A percentile compares a stretch with the other conserved stretches of the same genome.
Evolutionary conservation across 2,329 filamentous ascomycete genomes (phyloP).

Genomic region (Paraphaeosphaeria sporulosa): DNA sequence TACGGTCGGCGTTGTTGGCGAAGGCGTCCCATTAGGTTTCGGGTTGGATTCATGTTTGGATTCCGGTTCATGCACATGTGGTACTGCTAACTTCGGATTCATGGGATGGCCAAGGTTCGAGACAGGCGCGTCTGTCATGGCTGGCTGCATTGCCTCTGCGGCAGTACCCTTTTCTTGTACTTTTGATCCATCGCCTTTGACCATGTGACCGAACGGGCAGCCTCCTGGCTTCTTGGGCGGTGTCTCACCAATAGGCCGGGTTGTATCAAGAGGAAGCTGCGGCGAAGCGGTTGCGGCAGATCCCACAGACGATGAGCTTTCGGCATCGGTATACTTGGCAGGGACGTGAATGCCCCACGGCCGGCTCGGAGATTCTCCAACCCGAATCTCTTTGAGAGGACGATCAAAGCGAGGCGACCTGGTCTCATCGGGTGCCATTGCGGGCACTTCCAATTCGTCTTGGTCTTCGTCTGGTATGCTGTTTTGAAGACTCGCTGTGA

Average conservation of each 20-base stretch:
- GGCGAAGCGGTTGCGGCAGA: conserved; percentile 52
- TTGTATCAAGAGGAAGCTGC: conserved; percentile 62
- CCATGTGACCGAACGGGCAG: conserved; percentile 47
- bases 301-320: conserved; percentile 48
- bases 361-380: conserved; percentile 90
- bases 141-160: conserved; percentile 15
- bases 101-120: conserved; percentile 18
- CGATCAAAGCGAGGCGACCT: conserved; percentile 82
- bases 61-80: conserved; percentile 16
- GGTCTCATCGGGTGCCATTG: conserved; percentile 61
- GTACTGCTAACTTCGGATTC: conserved; percentile 20
- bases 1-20: conserved; percentile 24
- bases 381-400: conserved; percentile 84
- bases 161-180: conserved; percentile 11
- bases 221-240: conserved; percentile 38
- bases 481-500: conserved; percentile 65
- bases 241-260: conserved; percentile 32
- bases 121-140: conserved; percentile 23
- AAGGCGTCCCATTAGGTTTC: conserved; percentile 8
- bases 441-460: conserved; percentile 42
- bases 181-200: conserved; percentile 26
- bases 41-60: conserved; percentile 10
- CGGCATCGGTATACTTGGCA: conserved; percentile 53
- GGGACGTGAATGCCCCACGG: conserved; percentile 93
- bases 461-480: conserved; percentile 47